phyloP scores from a whole-genome alignment of 768 basidiomycete genomes.

The Amanita thiersii region DNA sequence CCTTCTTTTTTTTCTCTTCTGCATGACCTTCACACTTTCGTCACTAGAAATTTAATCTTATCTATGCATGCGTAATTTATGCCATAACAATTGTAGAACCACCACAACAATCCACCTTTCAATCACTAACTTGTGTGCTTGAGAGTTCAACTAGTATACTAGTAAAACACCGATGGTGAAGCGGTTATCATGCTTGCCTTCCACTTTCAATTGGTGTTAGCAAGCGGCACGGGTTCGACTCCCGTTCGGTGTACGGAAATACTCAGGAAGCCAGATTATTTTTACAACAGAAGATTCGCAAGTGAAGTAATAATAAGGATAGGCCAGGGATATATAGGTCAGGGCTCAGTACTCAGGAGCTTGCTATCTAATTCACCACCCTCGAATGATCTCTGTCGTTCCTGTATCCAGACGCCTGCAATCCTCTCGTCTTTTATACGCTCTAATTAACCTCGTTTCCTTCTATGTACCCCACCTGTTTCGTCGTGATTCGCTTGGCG shows the following conservation, averaged over 20 bases:
- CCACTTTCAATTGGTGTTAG: conserved; percentile 32
- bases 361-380: conserved; percentile 7
- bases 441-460: conserved; percentile 32
- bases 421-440: conserved; percentile 36
- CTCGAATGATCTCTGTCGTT: conserved; percentile 39
- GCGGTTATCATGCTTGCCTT: conserved; percentile 93
- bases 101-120: no score
- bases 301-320: no score
- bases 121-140: no score
- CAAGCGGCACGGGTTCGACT: conserved; percentile 75
- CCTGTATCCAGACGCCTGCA: conserved; percentile 22
- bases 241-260: conserved; percentile 52
- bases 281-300: no score
- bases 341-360: neutral
- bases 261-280: no score
- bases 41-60: no score
- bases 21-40: no score
- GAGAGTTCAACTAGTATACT: no score
- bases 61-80: no score
- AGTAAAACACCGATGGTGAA: conserved; percentile 73
- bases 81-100: no score
- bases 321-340: no score
- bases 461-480: conserved; percentile 37
- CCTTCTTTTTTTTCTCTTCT: neutral
- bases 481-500: conserved; percentile 14